A percentile compares a stretch with the other conserved stretches of the same genome.
Conservation (phyloP, 108 stramenopile species). For the Fragilaria radians region DNA sequence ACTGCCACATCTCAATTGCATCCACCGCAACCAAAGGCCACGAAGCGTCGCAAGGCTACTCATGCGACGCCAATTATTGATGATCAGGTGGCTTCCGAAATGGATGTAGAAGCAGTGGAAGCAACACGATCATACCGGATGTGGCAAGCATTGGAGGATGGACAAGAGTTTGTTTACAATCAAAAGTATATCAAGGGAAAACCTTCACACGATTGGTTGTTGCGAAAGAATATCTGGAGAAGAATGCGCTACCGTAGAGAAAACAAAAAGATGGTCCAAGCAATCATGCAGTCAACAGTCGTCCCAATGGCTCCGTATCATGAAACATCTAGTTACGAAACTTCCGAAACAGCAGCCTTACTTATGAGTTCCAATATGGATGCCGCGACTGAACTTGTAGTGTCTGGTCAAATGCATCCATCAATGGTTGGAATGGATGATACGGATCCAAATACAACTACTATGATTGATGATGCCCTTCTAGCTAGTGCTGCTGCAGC, state of each 20-base stretch:
- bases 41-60: not conserved
- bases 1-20: not conserved
- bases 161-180: slow-evolving; percentile 73
- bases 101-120: slow-evolving; percentile 47
- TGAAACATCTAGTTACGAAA: not conserved
- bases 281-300: not conserved
- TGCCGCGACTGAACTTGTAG: not conserved
- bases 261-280: slow-evolving; percentile 63
- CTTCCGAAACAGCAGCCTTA: not conserved
- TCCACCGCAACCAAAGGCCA: not conserved
- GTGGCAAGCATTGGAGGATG: slow-evolving; percentile 53
- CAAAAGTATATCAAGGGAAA: slow-evolving; percentile 80
- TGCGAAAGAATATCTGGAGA: slow-evolving; percentile 87
- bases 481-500: not conserved
- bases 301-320: not conserved
- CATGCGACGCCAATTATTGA: not conserved
- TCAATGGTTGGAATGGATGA: no score
- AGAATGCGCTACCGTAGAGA: slow-evolving; percentile 85
- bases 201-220: slow-evolving; percentile 77
- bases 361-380: not conserved
- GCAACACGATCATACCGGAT: slow-evolving; percentile 72
- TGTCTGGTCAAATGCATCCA: no score
- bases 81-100: not conserved
- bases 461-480: not conserved
- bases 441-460: not conserved